phyloP scores from a whole-genome alignment of 208 protist species.

The Crithidia bombi region DNA sequence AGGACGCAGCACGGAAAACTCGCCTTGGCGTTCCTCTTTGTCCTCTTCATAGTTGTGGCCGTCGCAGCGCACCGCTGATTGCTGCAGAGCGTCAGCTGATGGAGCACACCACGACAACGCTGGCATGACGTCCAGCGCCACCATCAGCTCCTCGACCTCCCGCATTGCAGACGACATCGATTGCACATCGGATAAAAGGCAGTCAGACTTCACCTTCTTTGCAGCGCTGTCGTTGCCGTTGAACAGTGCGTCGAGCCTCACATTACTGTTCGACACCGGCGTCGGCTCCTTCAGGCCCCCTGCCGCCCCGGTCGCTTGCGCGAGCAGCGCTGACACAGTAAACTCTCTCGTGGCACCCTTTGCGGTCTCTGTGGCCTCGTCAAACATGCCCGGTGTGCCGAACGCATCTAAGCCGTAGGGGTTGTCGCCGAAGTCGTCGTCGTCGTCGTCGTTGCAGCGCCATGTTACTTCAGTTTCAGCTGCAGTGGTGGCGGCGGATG shows the following conservation, averaged over 20 bases:
- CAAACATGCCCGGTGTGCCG: not conserved
- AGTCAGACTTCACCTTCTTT: not conserved
- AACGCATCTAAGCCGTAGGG: constrained; percentile 2
- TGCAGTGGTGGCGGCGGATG: not conserved
- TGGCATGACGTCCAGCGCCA: constrained; percentile 10
- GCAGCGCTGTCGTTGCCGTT: not conserved
- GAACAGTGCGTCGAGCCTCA: not conserved
- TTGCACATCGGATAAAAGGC: not conserved
- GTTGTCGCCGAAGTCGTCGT: not conserved
- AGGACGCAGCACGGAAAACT: too few species aligned
- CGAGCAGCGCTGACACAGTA: constrained; percentile 7
- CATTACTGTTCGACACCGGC: not conserved
- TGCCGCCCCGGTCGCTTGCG: not conserved
- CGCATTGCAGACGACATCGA: constrained; percentile 11
- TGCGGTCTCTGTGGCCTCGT: not conserved
- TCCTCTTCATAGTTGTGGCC: too few species aligned
- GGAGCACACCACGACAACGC: not conserved
- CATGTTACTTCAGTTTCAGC: not conserved
- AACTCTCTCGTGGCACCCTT: not conserved
- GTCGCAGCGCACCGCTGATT: too few species aligned
- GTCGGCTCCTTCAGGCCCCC: not conserved
- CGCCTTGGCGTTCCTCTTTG: not conserved
- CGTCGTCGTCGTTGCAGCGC: not conserved
- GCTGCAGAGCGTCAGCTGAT: not conserved
- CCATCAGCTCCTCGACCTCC: constrained; percentile 17